phyloP scores from a whole-genome alignment of 768 basidiomycete genomes.

The Boletus huronensis region DNA sequence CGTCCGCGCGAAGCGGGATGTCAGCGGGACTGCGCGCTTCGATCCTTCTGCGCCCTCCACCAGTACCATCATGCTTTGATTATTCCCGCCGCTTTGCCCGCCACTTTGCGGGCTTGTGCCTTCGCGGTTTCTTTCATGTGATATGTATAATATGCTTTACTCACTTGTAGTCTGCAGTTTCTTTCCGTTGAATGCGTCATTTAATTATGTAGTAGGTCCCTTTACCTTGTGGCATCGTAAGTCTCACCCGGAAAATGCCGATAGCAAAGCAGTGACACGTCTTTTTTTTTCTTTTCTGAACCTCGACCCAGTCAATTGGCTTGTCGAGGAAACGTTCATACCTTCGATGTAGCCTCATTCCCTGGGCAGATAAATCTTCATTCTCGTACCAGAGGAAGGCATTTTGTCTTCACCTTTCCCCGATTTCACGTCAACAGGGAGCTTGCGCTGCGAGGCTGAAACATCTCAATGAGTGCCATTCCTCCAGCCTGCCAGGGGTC shows the following conservation, averaged over 20 bases:
- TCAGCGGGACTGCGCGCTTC: background rate
- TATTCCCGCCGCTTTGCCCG: background rate
- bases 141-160: background rate
- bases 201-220: background rate
- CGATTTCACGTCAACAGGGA: background rate
- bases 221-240: too few relatives aligned
- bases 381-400: constrained; percentile 4
- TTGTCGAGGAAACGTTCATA: constrained; percentile 9
- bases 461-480: background rate
- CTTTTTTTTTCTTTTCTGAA: background rate
- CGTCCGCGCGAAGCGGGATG: background rate
- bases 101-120: background rate
- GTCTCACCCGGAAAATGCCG: constrained; percentile 5
- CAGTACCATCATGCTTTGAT: constrained; percentile 9
- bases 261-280: background rate
- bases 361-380: constrained; percentile 27
- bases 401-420: background rate
- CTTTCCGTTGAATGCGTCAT: background rate
- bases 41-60: constrained; percentile 13
- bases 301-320: constrained; percentile 31
- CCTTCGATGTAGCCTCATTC: constrained; percentile 32
- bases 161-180: background rate
- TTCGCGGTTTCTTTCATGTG: background rate
- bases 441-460: constrained; percentile 8
- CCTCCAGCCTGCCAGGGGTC: too few relatives aligned